Conservation (phyloP, 2,329 filamentous ascomycete species). For the Calonectria naviculata region DNA sequence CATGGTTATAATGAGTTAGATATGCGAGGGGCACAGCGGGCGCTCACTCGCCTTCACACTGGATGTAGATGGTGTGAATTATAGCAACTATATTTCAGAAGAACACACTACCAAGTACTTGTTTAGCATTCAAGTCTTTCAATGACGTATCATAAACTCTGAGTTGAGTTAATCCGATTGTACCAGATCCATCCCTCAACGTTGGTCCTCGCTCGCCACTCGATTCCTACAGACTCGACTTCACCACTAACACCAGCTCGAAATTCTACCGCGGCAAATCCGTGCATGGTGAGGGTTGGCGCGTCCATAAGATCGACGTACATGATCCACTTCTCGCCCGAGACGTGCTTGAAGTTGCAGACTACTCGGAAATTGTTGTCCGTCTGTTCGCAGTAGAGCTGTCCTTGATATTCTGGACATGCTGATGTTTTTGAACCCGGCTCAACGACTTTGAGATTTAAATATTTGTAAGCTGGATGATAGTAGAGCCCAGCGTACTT, state of each 20-base stretch:
- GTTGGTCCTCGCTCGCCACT: neutral
- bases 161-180: neutral
- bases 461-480: neutral
- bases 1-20: neutral
- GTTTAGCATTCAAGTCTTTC: neutral
- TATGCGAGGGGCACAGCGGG: neutral
- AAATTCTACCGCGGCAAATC: neutral
- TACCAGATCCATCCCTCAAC: neutral
- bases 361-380: neutral
- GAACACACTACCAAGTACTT: neutral
- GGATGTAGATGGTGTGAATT: conserved; percentile 11
- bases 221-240: neutral
- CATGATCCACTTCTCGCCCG: neutral
- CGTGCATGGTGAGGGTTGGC: neutral
- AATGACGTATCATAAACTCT: neutral
- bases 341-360: neutral
- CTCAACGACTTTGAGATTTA: neutral
- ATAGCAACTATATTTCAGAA: no score
- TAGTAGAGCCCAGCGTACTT: neutral
- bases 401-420: neutral
- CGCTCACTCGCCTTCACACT: neutral
- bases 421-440: neutral
- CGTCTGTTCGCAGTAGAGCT: neutral
- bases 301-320: neutral
- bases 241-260: neutral